These are phyloP conservation scores for Rosa chinensis DNA, from an alignment of 306 rosid genomes.

Conservation along the genomic window DNA sequence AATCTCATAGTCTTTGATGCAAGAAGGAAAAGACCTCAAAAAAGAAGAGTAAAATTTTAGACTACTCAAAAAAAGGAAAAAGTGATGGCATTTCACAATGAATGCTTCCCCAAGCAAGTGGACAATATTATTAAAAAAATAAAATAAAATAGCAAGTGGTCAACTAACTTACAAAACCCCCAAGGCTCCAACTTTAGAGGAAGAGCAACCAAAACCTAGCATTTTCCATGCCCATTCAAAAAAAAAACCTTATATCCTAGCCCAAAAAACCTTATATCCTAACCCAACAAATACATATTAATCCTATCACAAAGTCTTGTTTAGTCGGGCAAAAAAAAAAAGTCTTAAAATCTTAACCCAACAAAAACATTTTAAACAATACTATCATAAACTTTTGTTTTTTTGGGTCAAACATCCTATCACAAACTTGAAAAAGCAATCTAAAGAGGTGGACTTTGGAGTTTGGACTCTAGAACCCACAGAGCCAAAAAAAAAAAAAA, in stretches of 20 bases:
- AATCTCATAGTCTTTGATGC: background rate
- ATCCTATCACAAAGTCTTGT: too few species aligned
- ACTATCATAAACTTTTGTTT: too few species aligned
- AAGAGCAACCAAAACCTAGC: constrained; percentile 16
- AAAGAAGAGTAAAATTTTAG: background rate
- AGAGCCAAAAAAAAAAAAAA: background rate
- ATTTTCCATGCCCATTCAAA: background rate
- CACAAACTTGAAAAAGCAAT: background rate
- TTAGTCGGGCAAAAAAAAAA: too few species aligned
- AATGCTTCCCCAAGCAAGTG: background rate
- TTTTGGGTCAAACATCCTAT: background rate
- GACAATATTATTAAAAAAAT: background rate
- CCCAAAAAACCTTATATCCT: background rate
- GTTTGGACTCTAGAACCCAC: background rate
- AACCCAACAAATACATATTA: background rate
- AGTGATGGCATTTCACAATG: background rate
- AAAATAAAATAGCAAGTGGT: background rate
- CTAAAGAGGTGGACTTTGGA: background rate
- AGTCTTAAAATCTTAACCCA: too few species aligned
- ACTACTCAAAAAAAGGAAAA: background rate
- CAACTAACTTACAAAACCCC: background rate
- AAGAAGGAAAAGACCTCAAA: background rate
- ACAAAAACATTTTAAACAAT: background rate
- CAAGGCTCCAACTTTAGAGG: constrained; percentile 51
- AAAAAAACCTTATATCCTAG: too few species aligned